Conservation (phyloP, 129 eudicot species). For the Flaveria trinervia region DNA sequence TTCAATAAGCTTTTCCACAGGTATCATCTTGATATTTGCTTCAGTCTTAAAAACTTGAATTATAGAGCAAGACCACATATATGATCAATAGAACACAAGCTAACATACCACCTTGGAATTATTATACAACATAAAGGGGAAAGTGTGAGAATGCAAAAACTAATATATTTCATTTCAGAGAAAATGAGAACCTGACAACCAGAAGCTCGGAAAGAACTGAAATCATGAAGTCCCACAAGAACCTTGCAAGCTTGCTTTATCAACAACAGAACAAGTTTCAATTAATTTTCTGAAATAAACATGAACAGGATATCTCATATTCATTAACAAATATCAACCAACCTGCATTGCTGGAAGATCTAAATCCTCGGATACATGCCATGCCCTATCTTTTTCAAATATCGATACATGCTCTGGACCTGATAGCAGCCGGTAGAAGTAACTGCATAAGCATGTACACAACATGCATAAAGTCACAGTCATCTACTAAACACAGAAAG, state of each 20-base stretch:
- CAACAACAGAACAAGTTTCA: conserved; percentile 9
- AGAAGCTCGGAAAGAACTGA: conserved; percentile 92
- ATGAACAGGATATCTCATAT: neutral
- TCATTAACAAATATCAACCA: conserved; percentile 13
- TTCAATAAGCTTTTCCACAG: neutral
- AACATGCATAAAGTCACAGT: neutral
- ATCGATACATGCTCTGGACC: conserved; percentile 72
- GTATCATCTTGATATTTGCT: neutral
- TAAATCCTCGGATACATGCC: conserved; percentile 92
- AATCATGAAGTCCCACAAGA: conserved; percentile 87
- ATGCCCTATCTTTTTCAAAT: conserved; percentile 89
- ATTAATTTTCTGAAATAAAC: neutral
- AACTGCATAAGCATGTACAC: conserved; percentile 47
- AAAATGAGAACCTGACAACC: conserved; percentile 71
- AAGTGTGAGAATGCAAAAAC: neutral
- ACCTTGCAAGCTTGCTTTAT: conserved; percentile 84
- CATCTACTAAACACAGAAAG: neutral
- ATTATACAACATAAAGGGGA: neutral
- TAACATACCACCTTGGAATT: conserved; percentile 12
- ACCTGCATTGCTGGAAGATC: conserved; percentile 88
- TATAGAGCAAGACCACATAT: neutral
- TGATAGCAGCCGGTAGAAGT: conserved; percentile 72
- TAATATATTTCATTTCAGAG: neutral
- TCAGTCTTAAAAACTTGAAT: neutral
- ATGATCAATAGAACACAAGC: conserved; percentile 5